Base-by-base conservation (phyloP, 768 basidiomycete genomes). In the Myochromella boudieri region DNA sequence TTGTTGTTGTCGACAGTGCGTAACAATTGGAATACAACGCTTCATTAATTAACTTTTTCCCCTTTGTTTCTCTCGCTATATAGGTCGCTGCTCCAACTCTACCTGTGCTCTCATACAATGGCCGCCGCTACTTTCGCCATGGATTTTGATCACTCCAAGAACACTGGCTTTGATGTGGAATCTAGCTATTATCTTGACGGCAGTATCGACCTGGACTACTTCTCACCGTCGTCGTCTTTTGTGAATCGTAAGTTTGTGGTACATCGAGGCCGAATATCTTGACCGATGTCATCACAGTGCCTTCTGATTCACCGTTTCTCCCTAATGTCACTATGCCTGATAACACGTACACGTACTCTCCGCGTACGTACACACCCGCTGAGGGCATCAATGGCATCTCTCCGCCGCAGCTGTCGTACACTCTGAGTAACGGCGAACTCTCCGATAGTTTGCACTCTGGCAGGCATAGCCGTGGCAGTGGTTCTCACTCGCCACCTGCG, bases 291-390 rank as follows among this genome's bases (percentile, higher is more conserved):
- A 49, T 40, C 46, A 15, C 54, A 83, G 81, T 85, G 27, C 80
- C 81, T 38, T 69, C 68, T 34, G 32, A 44, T 56, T 67, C 77
- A 9, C 69, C 77, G 32, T 78, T 80, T 39, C 81, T 85, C 3
- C 77, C 85, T 46, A 80, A 80, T 60, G 85, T 84, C 70, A 76
- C 78, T 59, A 68, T 76, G 27, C 66, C 87, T 49, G 74, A 74
- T 48, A 75, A 78, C 70, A 74, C 73, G 50, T 84, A 85, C 66
- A 81, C 75, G 48, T 74, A 71, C 42, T 81, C 83, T 57, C 76
- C 80, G 40, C 85, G 84, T 53, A 78, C 85, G 17, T 87, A 75
- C 73, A 84, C 84, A n/a, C 85, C 86, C 34, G 71, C 83, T 24
- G 79, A 84, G 53, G 68, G 67, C 43, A 72, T 67, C 46, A 75